Evolutionary conservation across 2,329 filamentous ascomycete genomes (phyloP).

Genomic region (Pyricularia grisea): DNA sequence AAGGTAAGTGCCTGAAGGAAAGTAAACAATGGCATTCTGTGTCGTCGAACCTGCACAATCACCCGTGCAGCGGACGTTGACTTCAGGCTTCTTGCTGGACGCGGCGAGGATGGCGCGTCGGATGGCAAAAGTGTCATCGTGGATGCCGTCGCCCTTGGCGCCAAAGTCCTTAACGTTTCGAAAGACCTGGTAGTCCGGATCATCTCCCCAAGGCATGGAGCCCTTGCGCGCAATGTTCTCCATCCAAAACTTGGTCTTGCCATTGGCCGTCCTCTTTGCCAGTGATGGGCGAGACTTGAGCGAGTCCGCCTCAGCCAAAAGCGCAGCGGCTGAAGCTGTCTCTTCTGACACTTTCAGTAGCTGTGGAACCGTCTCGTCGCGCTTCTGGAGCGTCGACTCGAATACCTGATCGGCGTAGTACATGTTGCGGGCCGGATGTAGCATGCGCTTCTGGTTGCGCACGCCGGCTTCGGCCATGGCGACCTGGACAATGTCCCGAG

Average conservation of each 20-base stretch:
- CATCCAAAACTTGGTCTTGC: slow-evolving; percentile 3
- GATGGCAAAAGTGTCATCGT: slow-evolving; percentile 8
- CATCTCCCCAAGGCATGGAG: slow-evolving; percentile 14
- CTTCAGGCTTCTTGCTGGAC: not conserved
- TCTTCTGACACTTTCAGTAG: not conserved
- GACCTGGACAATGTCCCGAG: slow-evolving; percentile 1
- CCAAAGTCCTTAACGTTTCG: slow-evolving; percentile 6
- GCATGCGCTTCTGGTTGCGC: slow-evolving; percentile 1
- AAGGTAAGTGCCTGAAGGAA: slow-evolving; percentile 6
- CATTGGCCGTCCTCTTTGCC: not conserved
- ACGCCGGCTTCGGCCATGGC: slow-evolving; percentile 3
- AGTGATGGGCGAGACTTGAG: not conserved
- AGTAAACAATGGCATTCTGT: slow-evolving; percentile 7
- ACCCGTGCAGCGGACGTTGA: not conserved
- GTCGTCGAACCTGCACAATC: slow-evolving; percentile 3
- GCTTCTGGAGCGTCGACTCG: not conserved
- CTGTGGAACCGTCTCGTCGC: not conserved
- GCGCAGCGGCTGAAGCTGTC: slow-evolving; percentile 1
- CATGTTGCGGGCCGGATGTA: slow-evolving; percentile 3
- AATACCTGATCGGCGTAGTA: not conserved
- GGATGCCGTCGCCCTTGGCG: slow-evolving; percentile 8
- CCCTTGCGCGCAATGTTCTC: not conserved
- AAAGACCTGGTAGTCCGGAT: slow-evolving; percentile 7
- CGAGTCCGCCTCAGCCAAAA: not conserved
- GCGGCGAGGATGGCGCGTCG: slow-evolving; percentile 1